These are phyloP conservation scores for Penicillium concentricum DNA, from an alignment of 2,329 filamentous ascomycete genomes.

Conservation along the genomic window DNA sequence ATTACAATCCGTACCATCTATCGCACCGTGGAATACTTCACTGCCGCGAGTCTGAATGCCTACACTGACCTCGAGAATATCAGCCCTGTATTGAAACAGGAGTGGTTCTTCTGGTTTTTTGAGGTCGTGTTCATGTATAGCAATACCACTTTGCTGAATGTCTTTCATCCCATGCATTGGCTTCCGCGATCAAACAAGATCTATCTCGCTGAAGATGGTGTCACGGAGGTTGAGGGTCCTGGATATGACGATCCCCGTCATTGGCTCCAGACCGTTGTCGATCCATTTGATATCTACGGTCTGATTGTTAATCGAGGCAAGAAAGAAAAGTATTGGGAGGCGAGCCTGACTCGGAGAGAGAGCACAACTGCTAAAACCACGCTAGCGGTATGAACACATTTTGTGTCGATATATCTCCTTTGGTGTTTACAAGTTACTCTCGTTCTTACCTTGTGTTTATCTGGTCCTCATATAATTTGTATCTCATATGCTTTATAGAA, in stretches of 20 bases:
- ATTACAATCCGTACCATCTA: constrained; percentile 46
- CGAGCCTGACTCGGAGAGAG: neutral
- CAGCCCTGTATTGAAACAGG: constrained; percentile 40
- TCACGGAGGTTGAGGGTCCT: constrained; percentile 52
- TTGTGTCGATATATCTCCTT: neutral
- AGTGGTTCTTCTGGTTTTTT: constrained; percentile 57
- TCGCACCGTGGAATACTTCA: constrained; percentile 53
- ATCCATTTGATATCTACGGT: constrained; percentile 45
- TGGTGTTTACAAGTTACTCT: neutral
- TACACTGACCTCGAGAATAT: constrained; percentile 36
- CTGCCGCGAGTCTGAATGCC: constrained; percentile 30
- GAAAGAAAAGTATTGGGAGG: constrained; percentile 43
- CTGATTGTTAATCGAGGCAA: constrained; percentile 37
- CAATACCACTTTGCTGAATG: constrained; percentile 53
- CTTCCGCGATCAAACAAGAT: constrained; percentile 52
- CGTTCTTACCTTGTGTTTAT: neutral
- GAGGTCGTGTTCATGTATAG: constrained; percentile 53
- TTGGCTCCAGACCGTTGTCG: constrained; percentile 44
- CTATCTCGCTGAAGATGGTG: constrained; percentile 53
- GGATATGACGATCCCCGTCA: constrained; percentile 50
- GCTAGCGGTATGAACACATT: neutral
- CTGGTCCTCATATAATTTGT: neutral
- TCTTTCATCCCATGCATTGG: constrained; percentile 52
- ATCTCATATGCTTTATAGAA: neutral
- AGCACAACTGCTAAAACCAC: neutral